Percentiles rank a stretch among this genome's conserved stretches.
These are phyloP conservation scores for Leccinum truebloodii DNA, from an alignment of 768 basidiomycete genomes.

Conservation along the genomic window DNA sequence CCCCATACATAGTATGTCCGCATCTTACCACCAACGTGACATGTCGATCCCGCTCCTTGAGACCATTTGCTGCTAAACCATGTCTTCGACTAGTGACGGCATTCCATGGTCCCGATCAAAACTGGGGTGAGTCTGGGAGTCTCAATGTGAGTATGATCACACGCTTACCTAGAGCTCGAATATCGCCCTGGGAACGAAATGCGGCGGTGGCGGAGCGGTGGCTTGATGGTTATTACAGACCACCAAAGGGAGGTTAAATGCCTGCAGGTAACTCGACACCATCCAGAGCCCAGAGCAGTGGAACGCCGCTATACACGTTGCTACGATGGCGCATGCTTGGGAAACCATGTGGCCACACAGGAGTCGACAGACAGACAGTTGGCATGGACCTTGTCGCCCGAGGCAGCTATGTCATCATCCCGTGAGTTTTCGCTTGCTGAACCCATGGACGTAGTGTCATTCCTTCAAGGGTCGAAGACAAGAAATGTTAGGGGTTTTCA, in stretches of 20 bases:
- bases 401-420: background rate
- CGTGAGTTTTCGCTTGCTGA: slow-evolving; percentile 1
- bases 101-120: slow-evolving; percentile 15
- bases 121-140: slow-evolving; percentile 3
- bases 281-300: slow-evolving; percentile 13
- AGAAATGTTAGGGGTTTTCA: slow-evolving; percentile 5
- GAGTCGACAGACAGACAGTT: slow-evolving; percentile 4
- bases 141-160: slow-evolving; percentile 3
- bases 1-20: slow-evolving; percentile 1
- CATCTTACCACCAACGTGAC: background rate
- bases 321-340: slow-evolving; percentile 8
- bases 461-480: slow-evolving; percentile 5
- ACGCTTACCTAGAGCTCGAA: background rate
- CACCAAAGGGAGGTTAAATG: background rate
- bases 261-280: slow-evolving; percentile 17
- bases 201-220: slow-evolving; percentile 18
- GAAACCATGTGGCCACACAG: slow-evolving; percentile 16
- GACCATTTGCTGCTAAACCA: background rate
- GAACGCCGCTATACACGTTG: slow-evolving; percentile 16
- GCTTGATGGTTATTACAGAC: slow-evolving; percentile 20
- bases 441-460: slow-evolving; percentile 3
- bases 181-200: slow-evolving; percentile 1
- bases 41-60: no score
- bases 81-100: slow-evolving; percentile 16
- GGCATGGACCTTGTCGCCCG: background rate